These are phyloP conservation scores for Helicostylum pulchrum DNA, from an alignment of 192 early-diverging fungal genomes.

Conservation along the genomic window DNA sequence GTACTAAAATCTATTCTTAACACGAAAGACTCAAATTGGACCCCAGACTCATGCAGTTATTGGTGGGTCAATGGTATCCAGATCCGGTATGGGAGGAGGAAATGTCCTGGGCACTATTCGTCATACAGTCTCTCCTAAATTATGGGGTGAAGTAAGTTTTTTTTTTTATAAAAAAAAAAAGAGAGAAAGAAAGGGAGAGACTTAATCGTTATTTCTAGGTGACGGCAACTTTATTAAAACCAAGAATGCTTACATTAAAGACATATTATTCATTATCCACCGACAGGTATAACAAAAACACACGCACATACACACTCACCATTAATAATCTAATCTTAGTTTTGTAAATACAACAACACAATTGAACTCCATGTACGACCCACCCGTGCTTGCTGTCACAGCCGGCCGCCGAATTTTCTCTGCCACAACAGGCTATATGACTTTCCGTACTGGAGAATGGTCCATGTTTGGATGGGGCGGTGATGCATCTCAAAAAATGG, in stretches of 20 bases:
- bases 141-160: conserved; percentile 70
- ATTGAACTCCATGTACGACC: conserved; percentile 50
- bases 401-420: conserved; percentile 62
- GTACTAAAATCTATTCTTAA: background rate
- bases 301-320: background rate
- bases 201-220: conserved; percentile 11
- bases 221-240: conserved; percentile 27
- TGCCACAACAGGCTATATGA: conserved; percentile 68
- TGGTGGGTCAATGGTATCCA: conserved; percentile 59
- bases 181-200: background rate
- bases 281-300: conserved; percentile 6
- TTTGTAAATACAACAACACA: conserved; percentile 65
- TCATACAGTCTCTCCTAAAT: conserved; percentile 68
- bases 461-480: conserved; percentile 62
- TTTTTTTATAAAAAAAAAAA: background rate
- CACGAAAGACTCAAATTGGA: conserved; percentile 48
- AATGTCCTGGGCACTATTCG: conserved; percentile 76
- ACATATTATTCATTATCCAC: conserved; percentile 29
- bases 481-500: conserved; percentile 15
- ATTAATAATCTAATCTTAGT: conserved; percentile 35
- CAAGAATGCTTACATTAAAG: conserved; percentile 30
- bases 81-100: conserved; percentile 70
- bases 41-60: conserved; percentile 48
- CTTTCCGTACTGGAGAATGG: conserved; percentile 76
- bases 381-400: conserved; percentile 64